Conservation (phyloP, 2,329 filamentous ascomycete species). For the Xylaria digitata region DNA sequence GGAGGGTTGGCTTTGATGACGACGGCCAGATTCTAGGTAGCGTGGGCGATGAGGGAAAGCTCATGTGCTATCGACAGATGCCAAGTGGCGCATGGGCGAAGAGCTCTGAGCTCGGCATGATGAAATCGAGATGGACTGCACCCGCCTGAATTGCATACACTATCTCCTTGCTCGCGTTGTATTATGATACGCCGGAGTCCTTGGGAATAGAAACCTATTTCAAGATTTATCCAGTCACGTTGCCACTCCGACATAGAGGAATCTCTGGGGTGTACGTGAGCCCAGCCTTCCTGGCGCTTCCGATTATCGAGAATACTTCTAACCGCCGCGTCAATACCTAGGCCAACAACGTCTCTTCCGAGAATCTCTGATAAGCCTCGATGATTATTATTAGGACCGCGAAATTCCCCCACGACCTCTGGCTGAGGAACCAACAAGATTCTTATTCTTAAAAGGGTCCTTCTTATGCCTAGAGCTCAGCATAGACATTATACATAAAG, state of each 20-base stretch:
- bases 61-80: conserved; percentile 71
- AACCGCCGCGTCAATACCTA: neutral
- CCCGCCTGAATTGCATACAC: conserved; percentile 14
- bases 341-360: too few relatives aligned
- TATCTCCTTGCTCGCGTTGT: neutral
- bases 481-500: neutral
- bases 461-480: neutral
- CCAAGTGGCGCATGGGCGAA: conserved; percentile 69
- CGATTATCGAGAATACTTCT: neutral
- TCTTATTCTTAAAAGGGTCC: too few relatives aligned
- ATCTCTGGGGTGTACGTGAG: too few relatives aligned
- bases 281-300: neutral
- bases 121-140: conserved; percentile 64
- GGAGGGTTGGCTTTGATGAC: conserved; percentile 77
- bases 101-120: conserved; percentile 69
- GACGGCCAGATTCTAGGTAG: conserved; percentile 79
- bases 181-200: neutral
- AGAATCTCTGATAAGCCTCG: too few relatives aligned
- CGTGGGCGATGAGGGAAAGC: conserved; percentile 78
- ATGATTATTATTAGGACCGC: too few relatives aligned
- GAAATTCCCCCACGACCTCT: neutral
- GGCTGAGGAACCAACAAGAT: neutral
- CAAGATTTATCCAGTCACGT: neutral
- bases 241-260: too few relatives aligned
- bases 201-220: neutral